A percentile compares a stretch with the other conserved stretches of the same genome.
Evolutionary conservation across 176 grass and related monocot genomes (phyloP).

Genomic region (bread wheat (Triticum aestivum)): DNA sequence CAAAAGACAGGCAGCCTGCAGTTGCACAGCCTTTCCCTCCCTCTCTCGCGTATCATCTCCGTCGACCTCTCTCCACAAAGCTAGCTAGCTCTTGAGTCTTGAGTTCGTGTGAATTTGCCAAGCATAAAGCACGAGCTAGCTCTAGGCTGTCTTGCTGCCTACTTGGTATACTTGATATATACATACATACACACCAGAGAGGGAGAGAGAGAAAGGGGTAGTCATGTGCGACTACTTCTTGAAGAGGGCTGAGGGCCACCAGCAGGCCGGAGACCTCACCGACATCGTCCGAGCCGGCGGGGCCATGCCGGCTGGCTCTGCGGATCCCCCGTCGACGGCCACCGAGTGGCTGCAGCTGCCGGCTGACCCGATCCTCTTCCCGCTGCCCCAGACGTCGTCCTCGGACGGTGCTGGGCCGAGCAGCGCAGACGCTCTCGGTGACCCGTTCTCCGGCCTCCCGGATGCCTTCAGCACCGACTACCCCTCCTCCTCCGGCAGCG

Average conservation of each 20-base stretch:
- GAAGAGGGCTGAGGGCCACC: slow-evolving; percentile 59
- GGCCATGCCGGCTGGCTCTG: slow-evolving; percentile 3
- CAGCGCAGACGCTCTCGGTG: slow-evolving; percentile 33
- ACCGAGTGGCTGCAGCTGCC: slow-evolving; percentile 43
- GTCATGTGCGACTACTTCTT: slow-evolving; percentile 89
- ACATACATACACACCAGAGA: neutral
- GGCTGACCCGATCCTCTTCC: slow-evolving; percentile 36
- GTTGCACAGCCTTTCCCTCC: neutral
- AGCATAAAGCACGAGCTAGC: slow-evolving; percentile 20
- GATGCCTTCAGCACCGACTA: slow-evolving; percentile 53
- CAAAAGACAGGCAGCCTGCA: neutral
- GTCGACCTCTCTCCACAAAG: slow-evolving; percentile 17
- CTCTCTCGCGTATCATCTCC: neutral
- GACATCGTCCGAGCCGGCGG: slow-evolving; percentile 72
- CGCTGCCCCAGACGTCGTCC: slow-evolving; percentile 18
- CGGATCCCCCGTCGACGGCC: slow-evolving; percentile 20
- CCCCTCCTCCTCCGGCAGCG: slow-evolving; percentile 5
- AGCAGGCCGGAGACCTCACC: slow-evolving; percentile 77
- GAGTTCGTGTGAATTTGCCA: slow-evolving; percentile 20
- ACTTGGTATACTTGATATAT: neutral
- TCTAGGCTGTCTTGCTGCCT: slow-evolving; percentile 2
- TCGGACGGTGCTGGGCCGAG: slow-evolving; percentile 11
- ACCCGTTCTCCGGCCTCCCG: slow-evolving; percentile 54
- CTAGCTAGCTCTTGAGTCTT: slow-evolving; percentile 25
- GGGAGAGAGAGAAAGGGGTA: neutral